These are phyloP conservation scores for Heritiera fomes DNA, from an alignment of 345 rosid genomes.

Conservation along the genomic window DNA sequence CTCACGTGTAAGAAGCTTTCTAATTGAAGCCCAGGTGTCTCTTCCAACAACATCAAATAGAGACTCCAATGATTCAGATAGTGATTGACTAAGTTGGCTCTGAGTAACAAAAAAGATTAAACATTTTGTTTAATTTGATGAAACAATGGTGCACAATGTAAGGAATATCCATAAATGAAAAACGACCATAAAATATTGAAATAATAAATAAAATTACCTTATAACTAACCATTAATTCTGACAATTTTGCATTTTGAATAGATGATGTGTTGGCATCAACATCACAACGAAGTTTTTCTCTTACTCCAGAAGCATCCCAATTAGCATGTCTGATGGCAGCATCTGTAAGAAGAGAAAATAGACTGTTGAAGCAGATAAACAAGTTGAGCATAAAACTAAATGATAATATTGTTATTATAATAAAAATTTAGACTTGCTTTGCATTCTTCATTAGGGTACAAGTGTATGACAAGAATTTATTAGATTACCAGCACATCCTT, in stretches of 20 bases:
- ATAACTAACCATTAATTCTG: conserved; percentile 48
- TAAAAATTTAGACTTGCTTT: neutral
- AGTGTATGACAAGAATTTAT: neutral
- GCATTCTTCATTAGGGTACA: neutral
- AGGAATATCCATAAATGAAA: conserved; percentile 15
- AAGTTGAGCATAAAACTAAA: neutral
- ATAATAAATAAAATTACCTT: conserved; percentile 45
- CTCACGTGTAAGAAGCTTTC: conserved; percentile 64
- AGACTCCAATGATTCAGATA: conserved; percentile 54
- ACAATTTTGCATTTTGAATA: conserved; percentile 46
- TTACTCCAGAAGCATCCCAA: conserved; percentile 66
- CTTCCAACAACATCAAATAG: conserved; percentile 57
- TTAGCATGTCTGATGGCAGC: conserved; percentile 56
- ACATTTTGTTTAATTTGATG: conserved; percentile 12
- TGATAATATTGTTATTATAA: neutral
- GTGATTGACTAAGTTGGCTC: conserved; percentile 54
- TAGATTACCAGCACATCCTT: conserved; percentile 60
- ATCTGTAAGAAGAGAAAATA: conserved; percentile 37
- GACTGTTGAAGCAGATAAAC: conserved; percentile 1
- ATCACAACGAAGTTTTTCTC: conserved; percentile 60
- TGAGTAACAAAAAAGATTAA: conserved; percentile 35
- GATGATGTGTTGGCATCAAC: conserved; percentile 54
- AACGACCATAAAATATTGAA: neutral
- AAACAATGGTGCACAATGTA: neutral
- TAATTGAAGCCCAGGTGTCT: conserved; percentile 67